Base-by-base conservation (phyloP, 2,329 filamentous ascomycete genomes). In the Xylariomycetidae sp. region DNA sequence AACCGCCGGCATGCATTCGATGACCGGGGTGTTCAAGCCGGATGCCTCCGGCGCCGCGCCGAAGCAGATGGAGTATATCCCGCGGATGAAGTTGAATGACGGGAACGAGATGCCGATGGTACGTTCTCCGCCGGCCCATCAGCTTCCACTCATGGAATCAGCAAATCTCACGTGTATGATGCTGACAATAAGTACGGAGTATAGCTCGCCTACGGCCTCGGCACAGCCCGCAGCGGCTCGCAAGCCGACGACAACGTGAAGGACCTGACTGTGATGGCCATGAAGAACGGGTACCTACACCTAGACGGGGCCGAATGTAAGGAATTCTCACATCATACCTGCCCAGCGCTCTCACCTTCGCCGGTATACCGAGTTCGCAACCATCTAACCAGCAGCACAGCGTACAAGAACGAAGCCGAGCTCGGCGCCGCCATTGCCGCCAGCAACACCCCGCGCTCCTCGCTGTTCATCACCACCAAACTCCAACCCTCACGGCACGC, bases 231-330 rank as follows among this genome's bases (percentile, higher is more conserved):
- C 16, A 79, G 67, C 59, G 84, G 74, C 53, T 73, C 68, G 29
- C 61, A 79, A 25, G 77, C 85, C 44, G 60, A 76, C 35, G 64
- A 68, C 5, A 59, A 71, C 30, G 54, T 70, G 28, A n/a, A n/a
- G n/a, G 58, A 65, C 16, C 43, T 62, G 32, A 68, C 70, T 25
- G 72, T 81, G 36, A 69, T 62, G 43, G 83, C 84, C 19, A 80
- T 87, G 48, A 70, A 74, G 34, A 58, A 75, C n/a, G 83, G 81
- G 16, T 88, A 79, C 56, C 68, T 70, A 37, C 83, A 89, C 50
- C 67, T 89, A 3, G 85, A 90, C 55, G 76, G 83, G 26, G 85
- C 85, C 14, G 79, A 89, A 64, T 61, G 79, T 79, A 53, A 37
- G 59, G 43, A 26, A 18, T 19, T 35, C 20, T 12, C 20, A 8